Evolutionary conservation across 2,329 filamentous ascomycete species (phyloP).

Genomic region (Pseudogymnoascus verrucosus): DNA sequence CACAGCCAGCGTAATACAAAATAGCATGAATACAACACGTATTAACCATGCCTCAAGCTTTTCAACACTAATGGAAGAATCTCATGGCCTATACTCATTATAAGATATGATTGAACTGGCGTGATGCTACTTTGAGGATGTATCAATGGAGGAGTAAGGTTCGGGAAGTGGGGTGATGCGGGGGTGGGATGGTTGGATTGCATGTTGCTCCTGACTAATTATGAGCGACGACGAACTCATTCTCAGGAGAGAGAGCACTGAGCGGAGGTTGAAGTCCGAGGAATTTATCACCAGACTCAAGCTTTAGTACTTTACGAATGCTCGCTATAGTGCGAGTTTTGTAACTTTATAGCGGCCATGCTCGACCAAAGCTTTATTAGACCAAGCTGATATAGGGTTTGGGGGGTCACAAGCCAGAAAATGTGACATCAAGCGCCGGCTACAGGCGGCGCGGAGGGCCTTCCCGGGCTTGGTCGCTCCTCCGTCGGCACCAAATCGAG

Average conservation of each 20-base stretch:
- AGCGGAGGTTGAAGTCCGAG: neutral
- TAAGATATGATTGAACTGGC: neutral
- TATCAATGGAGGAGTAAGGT: neutral
- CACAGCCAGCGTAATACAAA: neutral
- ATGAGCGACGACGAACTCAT: neutral
- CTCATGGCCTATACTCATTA: neutral
- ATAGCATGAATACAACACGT: neutral
- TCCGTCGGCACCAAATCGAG: neutral
- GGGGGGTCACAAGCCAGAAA: neutral
- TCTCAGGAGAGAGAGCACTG: neutral
- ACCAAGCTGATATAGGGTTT: neutral
- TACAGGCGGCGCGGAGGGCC: neutral
- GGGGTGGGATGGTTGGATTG: neutral
- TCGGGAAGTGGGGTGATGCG: neutral
- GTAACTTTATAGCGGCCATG: neutral
- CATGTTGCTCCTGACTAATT: constrained; percentile 3
- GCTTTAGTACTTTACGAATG: neutral
- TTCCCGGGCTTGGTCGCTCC: neutral
- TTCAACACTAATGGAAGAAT: neutral
- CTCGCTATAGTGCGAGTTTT: neutral
- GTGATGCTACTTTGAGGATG: neutral
- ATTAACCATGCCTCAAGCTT: neutral
- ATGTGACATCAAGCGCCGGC: neutral
- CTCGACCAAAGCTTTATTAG: neutral
- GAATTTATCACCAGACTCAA: neutral